Evolutionary conservation across 2,329 filamentous ascomycete genomes (phyloP).

Genomic region (Trichophyton rubrum): DNA sequence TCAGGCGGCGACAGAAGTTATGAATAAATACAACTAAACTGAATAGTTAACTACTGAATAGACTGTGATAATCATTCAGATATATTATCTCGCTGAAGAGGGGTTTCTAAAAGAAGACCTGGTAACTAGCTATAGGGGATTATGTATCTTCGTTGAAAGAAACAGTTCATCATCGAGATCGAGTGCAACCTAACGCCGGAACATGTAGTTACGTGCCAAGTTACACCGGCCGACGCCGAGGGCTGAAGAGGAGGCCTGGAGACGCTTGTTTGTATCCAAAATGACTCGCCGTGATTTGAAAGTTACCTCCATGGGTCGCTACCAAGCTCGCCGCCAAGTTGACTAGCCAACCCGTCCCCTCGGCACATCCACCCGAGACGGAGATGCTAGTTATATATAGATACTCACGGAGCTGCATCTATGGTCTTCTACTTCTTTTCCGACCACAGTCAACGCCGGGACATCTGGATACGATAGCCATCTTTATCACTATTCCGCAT

Average conservation of each 20-base stretch:
- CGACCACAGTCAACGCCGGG: too few species aligned
- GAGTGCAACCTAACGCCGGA: not conserved
- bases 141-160: not conserved
- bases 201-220: not conserved
- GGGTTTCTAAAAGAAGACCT: too few species aligned
- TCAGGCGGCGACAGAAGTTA: not conserved
- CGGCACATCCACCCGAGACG: not conserved
- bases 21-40: not conserved
- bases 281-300: not conserved
- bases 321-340: not conserved
- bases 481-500: too few species aligned
- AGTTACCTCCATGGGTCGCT: not conserved
- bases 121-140: too few species aligned
- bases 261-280: too few species aligned
- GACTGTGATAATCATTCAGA: too few species aligned
- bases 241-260: not conserved
- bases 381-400: too few species aligned
- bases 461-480: too few species aligned
- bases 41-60: not conserved
- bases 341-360: not conserved
- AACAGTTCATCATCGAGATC: too few species aligned
- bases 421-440: too few species aligned
- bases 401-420: too few species aligned
- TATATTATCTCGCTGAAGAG: too few species aligned
- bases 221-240: not conserved